Base-by-base conservation (phyloP, 164 flowering plant species). In the Platanus orientalis region DNA sequence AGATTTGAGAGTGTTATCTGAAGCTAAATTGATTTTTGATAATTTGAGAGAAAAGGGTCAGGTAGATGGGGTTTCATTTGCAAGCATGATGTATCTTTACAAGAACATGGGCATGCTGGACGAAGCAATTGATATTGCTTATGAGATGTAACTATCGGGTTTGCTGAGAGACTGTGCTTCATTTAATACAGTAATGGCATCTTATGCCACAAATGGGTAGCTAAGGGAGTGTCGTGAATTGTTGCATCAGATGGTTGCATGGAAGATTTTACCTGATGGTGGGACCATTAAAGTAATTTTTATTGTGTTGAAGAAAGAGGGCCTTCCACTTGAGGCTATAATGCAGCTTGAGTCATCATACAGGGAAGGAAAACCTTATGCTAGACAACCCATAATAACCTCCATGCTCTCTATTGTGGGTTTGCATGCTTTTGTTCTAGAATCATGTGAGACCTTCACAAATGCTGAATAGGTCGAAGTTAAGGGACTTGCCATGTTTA, bases 51-150 rank as follows among this genome's bases (percentile, higher is more conserved):
- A 76, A 60, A 80, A 66, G 36, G 87, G 88, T 51, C 55, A 28
- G 57, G 93, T 89, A 27, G 90, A 90, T 78, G 92, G 76, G 44
- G 75, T 81, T 45, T 83, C 98, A 10, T 90, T 73, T 79, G 88
- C 92, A n/a, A 77, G 76, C 19, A 85, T 92, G 93, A 90, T 85
- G 82, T 67, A 77, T 62, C 82, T 90, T 25, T 92, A 90, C 70
- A 86, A 83, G 72, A 84, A 54, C 76, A 77, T 85, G 89, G 92
- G 88, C 45, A 83, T 84, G 92, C 75, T 90, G 32, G 89, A 87
- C 58, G 81, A 84, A 72, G 95, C 93, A 53, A 78, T 85, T 49
- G 84, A 85, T 60, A 74, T 90, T 64, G 88, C 92, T 3, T 81
- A 81, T 60, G 89, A 90, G 79, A 85, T 92, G 96, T 87, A 80